Evolutionary conservation across 768 basidiomycete genomes (phyloP).

Genomic region (Kwoniella botswanensis): DNA sequence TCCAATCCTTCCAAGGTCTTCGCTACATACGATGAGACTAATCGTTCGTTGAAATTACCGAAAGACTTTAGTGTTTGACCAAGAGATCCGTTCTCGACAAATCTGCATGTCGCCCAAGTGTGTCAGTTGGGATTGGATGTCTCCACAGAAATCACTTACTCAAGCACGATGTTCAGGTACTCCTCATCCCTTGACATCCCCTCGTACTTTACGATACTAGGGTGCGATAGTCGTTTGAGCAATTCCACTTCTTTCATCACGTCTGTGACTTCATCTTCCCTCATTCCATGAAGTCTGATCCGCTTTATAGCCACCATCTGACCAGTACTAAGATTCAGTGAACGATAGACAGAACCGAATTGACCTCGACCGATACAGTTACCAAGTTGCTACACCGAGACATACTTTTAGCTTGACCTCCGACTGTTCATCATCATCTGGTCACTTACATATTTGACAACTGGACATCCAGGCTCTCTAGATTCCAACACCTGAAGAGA

Average conservation of each 20-base stretch:
- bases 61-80: constrained; percentile 91
- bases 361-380: constrained; percentile 97
- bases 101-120: constrained; percentile 62
- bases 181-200: constrained; percentile 90
- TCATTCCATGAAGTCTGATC: constrained; percentile 84
- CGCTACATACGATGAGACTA: constrained; percentile 90
- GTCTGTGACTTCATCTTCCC: constrained; percentile 85
- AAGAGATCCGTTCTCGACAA: constrained; percentile 93
- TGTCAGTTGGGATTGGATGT: not conserved
- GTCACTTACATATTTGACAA: constrained; percentile 32
- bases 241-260: constrained; percentile 94
- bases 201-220: constrained; percentile 96
- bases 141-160: constrained; percentile 66
- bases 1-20: constrained; percentile 95
- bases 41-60: constrained; percentile 86
- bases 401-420: not conserved
- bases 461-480: constrained; percentile 29
- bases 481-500: constrained; percentile 41
- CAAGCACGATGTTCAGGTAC: constrained; percentile 87
- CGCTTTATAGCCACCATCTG: constrained; percentile 99
- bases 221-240: constrained; percentile 86
- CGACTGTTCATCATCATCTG: not conserved
- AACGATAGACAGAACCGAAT: constrained; percentile 94
- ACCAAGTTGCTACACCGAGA: constrained; percentile 79
- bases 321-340: constrained; percentile 88